Conservation (phyloP, 2,329 filamentous ascomycete genomes). For the Aspergillus floridensis region DNA sequence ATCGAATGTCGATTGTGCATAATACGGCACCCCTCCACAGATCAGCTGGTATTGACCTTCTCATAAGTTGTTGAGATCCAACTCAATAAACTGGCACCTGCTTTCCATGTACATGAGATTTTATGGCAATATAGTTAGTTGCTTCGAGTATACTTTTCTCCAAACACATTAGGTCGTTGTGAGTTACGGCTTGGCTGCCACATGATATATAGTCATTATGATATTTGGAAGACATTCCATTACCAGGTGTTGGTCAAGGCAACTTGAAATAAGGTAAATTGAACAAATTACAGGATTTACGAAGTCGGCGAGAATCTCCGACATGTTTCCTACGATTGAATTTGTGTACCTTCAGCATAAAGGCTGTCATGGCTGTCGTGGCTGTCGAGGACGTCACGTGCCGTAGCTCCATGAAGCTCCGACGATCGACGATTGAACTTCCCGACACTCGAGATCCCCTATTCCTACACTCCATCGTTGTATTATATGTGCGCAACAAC, state of each 20-base stretch:
- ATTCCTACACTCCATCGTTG: not conserved
- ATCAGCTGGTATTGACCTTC: not conserved
- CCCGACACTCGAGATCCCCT: not conserved
- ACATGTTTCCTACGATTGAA: too few relatives aligned
- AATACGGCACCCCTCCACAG: not conserved
- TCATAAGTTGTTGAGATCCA: not conserved
- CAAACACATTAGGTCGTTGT: too few relatives aligned
- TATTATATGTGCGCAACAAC: not conserved
- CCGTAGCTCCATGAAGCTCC: conserved; percentile 3
- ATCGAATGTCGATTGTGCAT: not conserved
- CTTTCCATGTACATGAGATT: too few relatives aligned
- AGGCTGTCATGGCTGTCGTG: too few relatives aligned
- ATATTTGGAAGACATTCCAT: not conserved
- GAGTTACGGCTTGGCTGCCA: not conserved
- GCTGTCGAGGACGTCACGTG: not conserved
- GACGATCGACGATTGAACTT: not conserved
- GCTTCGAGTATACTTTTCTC: too few relatives aligned
- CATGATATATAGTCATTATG: not conserved
- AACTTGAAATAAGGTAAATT: too few relatives aligned
- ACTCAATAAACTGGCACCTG: too few relatives aligned
- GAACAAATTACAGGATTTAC: too few relatives aligned
- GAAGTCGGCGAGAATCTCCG: too few relatives aligned
- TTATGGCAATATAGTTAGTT: too few relatives aligned
- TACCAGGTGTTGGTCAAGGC: too few relatives aligned
- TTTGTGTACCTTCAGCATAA: too few relatives aligned